Conservation (phyloP, 176 grass and related monocot genomes). For the Miscanthus lutarioriparius region DNA sequence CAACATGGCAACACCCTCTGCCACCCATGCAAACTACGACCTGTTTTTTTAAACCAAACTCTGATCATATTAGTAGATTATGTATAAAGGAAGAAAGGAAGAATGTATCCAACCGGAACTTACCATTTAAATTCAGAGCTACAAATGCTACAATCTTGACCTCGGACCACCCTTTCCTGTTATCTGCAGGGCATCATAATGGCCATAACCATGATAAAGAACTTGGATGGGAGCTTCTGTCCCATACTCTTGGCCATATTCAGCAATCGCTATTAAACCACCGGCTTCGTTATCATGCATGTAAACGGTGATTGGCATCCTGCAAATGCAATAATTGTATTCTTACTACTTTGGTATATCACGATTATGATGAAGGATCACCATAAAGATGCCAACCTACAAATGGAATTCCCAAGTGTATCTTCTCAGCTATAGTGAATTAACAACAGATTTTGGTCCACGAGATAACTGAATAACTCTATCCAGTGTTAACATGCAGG, state of each 20-base stretch:
- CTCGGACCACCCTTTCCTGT: slow-evolving; percentile 43
- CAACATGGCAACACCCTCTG: not conserved
- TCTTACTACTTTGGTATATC: not conserved
- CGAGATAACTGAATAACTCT: not conserved
- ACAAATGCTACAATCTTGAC: slow-evolving; percentile 48
- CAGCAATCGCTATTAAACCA: slow-evolving; percentile 76
- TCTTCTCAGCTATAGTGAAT: not conserved
- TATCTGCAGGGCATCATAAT: slow-evolving; percentile 89
- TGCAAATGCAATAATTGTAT: slow-evolving; percentile 35
- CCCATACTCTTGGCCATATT: slow-evolving; percentile 92
- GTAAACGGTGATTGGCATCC: slow-evolving; percentile 95
- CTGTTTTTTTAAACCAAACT: not conserved
- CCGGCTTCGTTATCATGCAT: slow-evolving; percentile 76
- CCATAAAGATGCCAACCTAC: not conserved
- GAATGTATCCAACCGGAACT: not conserved
- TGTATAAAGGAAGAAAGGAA: not conserved
- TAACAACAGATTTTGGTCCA: not conserved
- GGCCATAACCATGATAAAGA: slow-evolving; percentile 91
- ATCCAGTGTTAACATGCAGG: not conserved
- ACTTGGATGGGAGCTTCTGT: slow-evolving; percentile 75
- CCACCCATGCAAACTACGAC: not conserved
- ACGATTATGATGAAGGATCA: not conserved
- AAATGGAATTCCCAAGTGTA: not conserved
- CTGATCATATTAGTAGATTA: not conserved
- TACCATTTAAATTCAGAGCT: not conserved